phyloP scores from a whole-genome alignment of 2,329 filamentous ascomycete species.

The Aspergillus tamarii region DNA sequence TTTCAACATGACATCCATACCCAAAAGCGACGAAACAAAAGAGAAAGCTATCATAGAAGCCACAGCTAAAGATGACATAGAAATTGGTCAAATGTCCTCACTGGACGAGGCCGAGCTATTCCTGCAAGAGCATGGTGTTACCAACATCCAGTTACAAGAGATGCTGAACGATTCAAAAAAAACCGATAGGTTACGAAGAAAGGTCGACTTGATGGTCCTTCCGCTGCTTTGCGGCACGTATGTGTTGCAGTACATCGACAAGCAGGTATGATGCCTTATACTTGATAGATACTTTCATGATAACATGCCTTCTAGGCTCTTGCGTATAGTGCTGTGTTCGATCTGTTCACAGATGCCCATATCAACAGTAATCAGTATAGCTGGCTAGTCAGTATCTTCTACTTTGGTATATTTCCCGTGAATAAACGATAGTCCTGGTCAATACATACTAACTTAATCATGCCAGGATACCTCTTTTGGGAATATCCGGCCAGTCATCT shows the following conservation, averaged over 20 bases:
- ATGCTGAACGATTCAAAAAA: conserved; percentile 48
- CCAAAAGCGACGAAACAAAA: neutral
- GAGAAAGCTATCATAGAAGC: neutral
- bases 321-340: conserved; percentile 60
- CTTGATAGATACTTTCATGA: neutral
- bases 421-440: neutral
- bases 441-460: neutral
- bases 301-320: conserved; percentile 49
- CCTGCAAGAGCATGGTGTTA: conserved; percentile 53
- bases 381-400: conserved; percentile 61
- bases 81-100: conserved; percentile 31
- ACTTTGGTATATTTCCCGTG: conserved; percentile 44
- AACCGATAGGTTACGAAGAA: conserved; percentile 40
- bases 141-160: conserved; percentile 45
- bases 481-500: conserved; percentile 48
- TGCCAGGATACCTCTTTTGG: conserved; percentile 40
- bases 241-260: conserved; percentile 59
- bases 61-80: conserved; percentile 17
- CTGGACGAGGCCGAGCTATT: conserved; percentile 56
- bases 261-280: conserved; percentile 30
- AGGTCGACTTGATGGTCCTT: conserved; percentile 55
- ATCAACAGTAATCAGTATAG: conserved; percentile 50
- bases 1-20: neutral
- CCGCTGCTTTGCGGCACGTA: conserved; percentile 51
- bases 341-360: conserved; percentile 54